Percentiles rank a stretch among this genome's conserved stretches.
Evolutionary conservation across 306 rosid species (phyloP).

Genomic region (Vicia sativa): DNA sequence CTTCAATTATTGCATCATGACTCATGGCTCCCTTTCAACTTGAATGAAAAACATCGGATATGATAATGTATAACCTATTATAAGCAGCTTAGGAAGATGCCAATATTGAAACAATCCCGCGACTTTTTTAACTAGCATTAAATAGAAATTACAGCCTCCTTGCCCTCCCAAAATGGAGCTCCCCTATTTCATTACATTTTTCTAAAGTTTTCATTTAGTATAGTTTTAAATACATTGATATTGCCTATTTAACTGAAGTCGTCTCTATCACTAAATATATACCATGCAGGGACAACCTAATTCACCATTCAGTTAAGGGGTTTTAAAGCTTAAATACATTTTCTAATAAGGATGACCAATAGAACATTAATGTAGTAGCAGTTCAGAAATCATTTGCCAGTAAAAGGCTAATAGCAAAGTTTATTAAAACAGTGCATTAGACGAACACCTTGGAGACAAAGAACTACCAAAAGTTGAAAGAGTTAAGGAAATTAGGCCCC

Average conservation of each 20-base stretch:
- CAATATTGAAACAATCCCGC: slow-evolving; percentile 1
- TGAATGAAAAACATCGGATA: slow-evolving; percentile 13
- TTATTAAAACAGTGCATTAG: too few relatives aligned
- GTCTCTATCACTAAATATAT: not conserved
- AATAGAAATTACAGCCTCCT: not conserved
- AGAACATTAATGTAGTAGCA: not conserved
- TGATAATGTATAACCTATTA: not conserved
- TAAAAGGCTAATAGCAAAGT: too few relatives aligned
- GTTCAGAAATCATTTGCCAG: not conserved
- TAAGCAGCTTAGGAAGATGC: slow-evolving; percentile 4
- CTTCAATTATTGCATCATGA: not conserved
- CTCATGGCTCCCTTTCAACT: not conserved
- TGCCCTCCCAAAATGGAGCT: slow-evolving; percentile 26
- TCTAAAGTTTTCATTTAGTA: not conserved
- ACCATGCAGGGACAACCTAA: not conserved
- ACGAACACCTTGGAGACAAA: not conserved
- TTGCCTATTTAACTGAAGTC: not conserved
- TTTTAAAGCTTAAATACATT: not conserved
- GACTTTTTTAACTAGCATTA: not conserved
- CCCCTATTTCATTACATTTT: not conserved
- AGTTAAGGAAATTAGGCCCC: too few relatives aligned
- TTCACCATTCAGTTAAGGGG: not conserved
- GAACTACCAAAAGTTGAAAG: not conserved
- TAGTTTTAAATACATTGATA: not conserved
- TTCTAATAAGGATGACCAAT: not conserved